Percentiles rank a stretch among this genome's conserved stretches.
Evolutionary conservation across 2,329 filamentous ascomycete genomes (phyloP).

Genomic region (Colletotrichum euphorbiae): DNA sequence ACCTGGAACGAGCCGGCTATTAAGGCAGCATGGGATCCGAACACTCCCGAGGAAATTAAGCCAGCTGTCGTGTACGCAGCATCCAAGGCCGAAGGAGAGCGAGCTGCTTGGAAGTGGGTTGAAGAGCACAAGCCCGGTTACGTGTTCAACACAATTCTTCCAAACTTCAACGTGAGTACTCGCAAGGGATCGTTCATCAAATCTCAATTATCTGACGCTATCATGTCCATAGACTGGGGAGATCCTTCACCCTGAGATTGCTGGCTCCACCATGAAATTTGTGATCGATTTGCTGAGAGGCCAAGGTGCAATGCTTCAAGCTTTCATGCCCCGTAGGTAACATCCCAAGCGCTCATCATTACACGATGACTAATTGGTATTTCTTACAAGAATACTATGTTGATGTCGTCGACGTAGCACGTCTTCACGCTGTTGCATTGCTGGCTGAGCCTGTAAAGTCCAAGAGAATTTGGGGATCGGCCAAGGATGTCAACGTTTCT

Average conservation of each 20-base stretch:
- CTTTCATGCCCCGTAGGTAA: slow-evolving; percentile 5
- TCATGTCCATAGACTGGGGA: slow-evolving; percentile 17
- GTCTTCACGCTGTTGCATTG: slow-evolving; percentile 64
- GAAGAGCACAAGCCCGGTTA: slow-evolving; percentile 48
- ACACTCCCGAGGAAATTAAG: slow-evolving; percentile 47
- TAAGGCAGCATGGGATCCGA: slow-evolving; percentile 52
- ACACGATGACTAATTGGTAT: background rate
- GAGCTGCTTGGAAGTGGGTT: slow-evolving; percentile 53
- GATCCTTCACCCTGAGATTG: slow-evolving; percentile 33
- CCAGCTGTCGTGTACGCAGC: slow-evolving; percentile 48
- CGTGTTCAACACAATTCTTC: slow-evolving; percentile 47
- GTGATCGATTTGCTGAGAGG: slow-evolving; percentile 22
- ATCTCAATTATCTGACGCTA: too few species aligned
- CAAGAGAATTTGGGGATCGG: slow-evolving; percentile 67
- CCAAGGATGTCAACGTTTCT: slow-evolving; percentile 42
- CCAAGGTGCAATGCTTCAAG: background rate
- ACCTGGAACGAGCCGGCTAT: slow-evolving; percentile 52
- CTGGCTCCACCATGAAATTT: slow-evolving; percentile 36
- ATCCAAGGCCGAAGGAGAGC: slow-evolving; percentile 53
- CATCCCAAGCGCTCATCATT: background rate
- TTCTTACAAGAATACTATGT: slow-evolving; percentile 50
- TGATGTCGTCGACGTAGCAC: slow-evolving; percentile 61
- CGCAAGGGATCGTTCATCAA: background rate
- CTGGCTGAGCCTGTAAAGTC: slow-evolving; percentile 57
- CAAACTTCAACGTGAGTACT: slow-evolving; percentile 43